These are phyloP conservation scores for Forsythia viridissima DNA, from an alignment of 257 asterid species.

Conservation along the genomic window DNA sequence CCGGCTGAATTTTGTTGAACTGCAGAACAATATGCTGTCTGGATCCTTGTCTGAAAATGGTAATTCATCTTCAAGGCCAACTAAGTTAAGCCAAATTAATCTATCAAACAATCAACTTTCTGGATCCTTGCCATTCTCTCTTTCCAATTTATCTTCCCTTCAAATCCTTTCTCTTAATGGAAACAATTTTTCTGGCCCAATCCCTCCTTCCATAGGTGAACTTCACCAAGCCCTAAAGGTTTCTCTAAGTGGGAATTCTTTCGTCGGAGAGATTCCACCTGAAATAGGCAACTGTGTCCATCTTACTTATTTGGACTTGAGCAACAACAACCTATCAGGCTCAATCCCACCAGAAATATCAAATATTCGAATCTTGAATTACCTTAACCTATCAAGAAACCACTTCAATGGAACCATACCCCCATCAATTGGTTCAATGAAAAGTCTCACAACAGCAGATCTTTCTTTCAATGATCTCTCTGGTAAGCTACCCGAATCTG, in stretches of 20 bases:
- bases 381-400: constrained; percentile 80
- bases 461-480: constrained; percentile 86
- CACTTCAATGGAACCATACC: constrained; percentile 68
- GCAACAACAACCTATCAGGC: constrained; percentile 73
- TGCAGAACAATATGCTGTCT: constrained; percentile 76
- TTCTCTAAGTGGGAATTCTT: constrained; percentile 60
- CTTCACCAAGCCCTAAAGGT: constrained; percentile 66
- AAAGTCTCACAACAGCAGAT: constrained; percentile 92
- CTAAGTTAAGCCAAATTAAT: constrained; percentile 60
- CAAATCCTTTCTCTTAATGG: constrained; percentile 65
- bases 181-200: constrained; percentile 69
- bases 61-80: constrained; percentile 41
- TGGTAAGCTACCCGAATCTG: constrained; percentile 82
- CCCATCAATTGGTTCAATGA: constrained; percentile 59
- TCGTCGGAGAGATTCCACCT: constrained; percentile 68
- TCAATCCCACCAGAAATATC: constrained; percentile 69
- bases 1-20: constrained; percentile 67
- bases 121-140: constrained; percentile 68
- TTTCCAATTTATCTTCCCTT: constrained; percentile 64
- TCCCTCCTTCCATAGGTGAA: constrained; percentile 77
- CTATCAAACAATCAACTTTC: constrained; percentile 77
- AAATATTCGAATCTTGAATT: constrained; percentile 64
- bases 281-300: constrained; percentile 67
- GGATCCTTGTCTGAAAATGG: constrained; percentile 63
- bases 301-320: constrained; percentile 78